Evolutionary conservation across 2,329 filamentous ascomycete species (phyloP), one percentile per base, ranked within the genome.

Genomic region (Talaromyces pinophilus): DNA sequence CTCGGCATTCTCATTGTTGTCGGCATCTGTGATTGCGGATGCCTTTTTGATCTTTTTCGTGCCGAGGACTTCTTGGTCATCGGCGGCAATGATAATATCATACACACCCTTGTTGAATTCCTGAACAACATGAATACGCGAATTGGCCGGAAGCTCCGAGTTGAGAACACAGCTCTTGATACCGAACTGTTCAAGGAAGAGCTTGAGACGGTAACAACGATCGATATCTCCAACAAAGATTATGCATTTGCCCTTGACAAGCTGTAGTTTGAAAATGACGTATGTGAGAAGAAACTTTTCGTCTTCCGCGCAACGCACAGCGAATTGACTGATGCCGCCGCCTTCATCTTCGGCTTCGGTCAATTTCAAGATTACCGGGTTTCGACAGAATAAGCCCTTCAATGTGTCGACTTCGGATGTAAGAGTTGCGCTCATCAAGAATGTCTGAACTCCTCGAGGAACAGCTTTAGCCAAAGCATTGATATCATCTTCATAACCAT

Each of bases 31-130:
- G 46, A 46, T 17, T 52, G 19, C 46, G 25, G 48, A 63, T 2
- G 71, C 63, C 66, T 76, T 78, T 68, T 75, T 77, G 25, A 72
- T 72, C 54, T 73, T 69, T 67, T 79, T 79, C 6, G 71, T 85
- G 13, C 91, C 92, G 11, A 97, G 78, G 11, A 96, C 87, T 75
- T 96, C 93, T 70, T 91, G 90, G 76, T 97, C 93, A 72, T 99
- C 95, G 0, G 92, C 93, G 0, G 95, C 95, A 72, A 99, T 97
- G 71, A 99, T 93, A 69, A 98, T 97, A 73, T 99, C 94, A 83
- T 99, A 99, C 6, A 98, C 89, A 63, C 92, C 92, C 79, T 92
- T 91, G 82, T 98, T 99, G 81, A 99, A 99, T 77, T 98, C 93
- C 73, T 98, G 91, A 2, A 99, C 94, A 1, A 97, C 93, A 76